Evolutionary conservation across 371 early-diverging fungal genomes (phyloP), one percentile per base, ranked within the genome.

Genomic region (Rhizopus delemar): DNA sequence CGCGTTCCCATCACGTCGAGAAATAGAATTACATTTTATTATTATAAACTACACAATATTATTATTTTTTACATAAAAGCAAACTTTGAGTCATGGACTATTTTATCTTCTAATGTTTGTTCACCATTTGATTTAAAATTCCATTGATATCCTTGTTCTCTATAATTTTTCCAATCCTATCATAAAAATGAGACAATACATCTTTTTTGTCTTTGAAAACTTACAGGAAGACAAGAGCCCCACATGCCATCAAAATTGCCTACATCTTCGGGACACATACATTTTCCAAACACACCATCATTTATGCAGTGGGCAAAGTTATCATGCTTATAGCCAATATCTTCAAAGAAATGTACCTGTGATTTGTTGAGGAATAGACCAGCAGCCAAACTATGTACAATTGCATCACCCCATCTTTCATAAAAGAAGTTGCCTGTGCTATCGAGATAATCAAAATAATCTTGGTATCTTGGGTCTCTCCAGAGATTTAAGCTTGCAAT

Each of bases 371-470:
- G 70, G 71, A 93, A 84, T 66, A 97, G 62, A 3, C 89, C 90
- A 2, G 89, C 90, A 1, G 93, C 96, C 16, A 98, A 69, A n/a
- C 93, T 91, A 62, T 96, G 97, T 1, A 97, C 87, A 16, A 96
- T 96, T 12, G 97, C 98, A 80, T 97, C 97, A 9, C 97, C 97
- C 97, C 97, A 97, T 31, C 93, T 77, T 66, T 97, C 98, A 67
- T 96, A 96, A 67, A 89, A 97, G 68, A 97, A 97, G 33, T 88
- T 94, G 6, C 93, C 93, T 4, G 85, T 73, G 34, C 69, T 61
- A 65, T 97, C 97, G 33, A 97, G 77, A 51, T 82, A 85, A 48
- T 89, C 74, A 59, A 97, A 95, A 66, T 90, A 94, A 36, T 63
- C 61, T 55, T 75, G 75, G 70, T 96, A 96, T 28, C 73, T 75